A percentile compares a stretch with the other conserved stretches of the same genome.
Conservation (phyloP, 176 grass and related monocot genomes). For the Thinopyrum elongatum region DNA sequence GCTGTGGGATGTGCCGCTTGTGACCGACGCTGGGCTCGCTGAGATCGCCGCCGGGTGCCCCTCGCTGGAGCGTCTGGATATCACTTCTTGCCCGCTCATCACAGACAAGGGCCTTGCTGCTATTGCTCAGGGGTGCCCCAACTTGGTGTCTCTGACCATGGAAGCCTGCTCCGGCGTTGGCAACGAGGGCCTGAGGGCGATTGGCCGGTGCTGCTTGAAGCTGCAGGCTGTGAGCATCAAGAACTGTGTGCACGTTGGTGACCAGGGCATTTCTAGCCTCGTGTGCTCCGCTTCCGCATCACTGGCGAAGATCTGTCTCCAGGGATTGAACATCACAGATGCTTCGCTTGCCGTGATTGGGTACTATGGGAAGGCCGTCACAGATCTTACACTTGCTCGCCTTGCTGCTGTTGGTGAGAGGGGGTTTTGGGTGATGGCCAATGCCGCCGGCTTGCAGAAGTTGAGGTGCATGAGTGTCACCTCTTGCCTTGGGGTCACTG, state of each 20-base stretch:
- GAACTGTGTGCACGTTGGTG: constrained; percentile 58
- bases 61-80: constrained; percentile 68
- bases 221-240: constrained; percentile 69
- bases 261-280: constrained; percentile 72
- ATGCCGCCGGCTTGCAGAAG: constrained; percentile 82
- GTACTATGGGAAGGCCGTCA: constrained; percentile 75
- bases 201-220: constrained; percentile 63
- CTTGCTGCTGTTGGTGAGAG: constrained; percentile 68
- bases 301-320: constrained; percentile 70
- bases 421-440: constrained; percentile 98
- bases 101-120: constrained; percentile 73
- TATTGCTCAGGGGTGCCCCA: constrained; percentile 67
- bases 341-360: constrained; percentile 78
- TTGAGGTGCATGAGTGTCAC: constrained; percentile 64
- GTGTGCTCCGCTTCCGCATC: constrained; percentile 61
- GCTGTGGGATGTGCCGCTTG: constrained; percentile 57
- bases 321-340: constrained; percentile 82
- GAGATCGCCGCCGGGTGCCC: constrained; percentile 81
- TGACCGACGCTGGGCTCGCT: constrained; percentile 60
- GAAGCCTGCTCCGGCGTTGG: constrained; percentile 59
- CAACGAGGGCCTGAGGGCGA: constrained; percentile 58
- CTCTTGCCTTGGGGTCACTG: constrained; percentile 75
- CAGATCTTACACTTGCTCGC: constrained; percentile 58
- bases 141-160: constrained; percentile 60
- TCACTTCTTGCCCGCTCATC: constrained; percentile 64